These are phyloP conservation scores for Zoysia matrella DNA, from an alignment of 202 grass and related monocot species.

Conservation along the genomic window DNA sequence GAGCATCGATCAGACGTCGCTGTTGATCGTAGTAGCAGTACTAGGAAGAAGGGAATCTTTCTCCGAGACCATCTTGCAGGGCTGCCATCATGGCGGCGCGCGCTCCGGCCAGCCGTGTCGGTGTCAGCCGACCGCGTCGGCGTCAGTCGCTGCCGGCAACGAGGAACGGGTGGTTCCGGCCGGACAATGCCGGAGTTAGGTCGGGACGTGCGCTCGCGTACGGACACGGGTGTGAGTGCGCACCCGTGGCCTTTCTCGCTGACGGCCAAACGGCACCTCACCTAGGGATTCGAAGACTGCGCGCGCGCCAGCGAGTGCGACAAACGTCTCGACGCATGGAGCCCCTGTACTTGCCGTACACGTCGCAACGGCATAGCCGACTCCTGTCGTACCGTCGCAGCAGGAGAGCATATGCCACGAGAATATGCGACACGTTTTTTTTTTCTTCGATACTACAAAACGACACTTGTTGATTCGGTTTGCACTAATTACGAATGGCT, in stretches of 20 bases:
- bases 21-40: not conserved
- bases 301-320: not conserved
- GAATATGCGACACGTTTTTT: not conserved
- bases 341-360: constrained; percentile 22
- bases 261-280: not conserved
- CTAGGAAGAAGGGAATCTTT: not conserved
- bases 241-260: not conserved
- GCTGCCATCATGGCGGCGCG: constrained; percentile 1
- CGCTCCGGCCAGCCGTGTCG: not conserved
- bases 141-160: not conserved
- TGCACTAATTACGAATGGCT: too few relatives aligned
- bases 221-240: constrained; percentile 2
- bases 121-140: not conserved
- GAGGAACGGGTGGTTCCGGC: not conserved
- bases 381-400: not conserved
- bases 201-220: constrained; percentile 6
- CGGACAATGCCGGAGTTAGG: not conserved
- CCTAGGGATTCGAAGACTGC: too few relatives aligned
- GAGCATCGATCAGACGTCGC: not conserved
- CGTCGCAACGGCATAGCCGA: not conserved
- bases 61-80: too few relatives aligned
- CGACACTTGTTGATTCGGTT: not conserved
- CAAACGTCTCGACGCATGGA: not conserved
- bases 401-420: not conserved
- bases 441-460: too few relatives aligned